A percentile compares a stretch with the other conserved stretches of the same genome.
phyloP scores from a whole-genome alignment of 2,329 filamentous ascomycete species.

The Botrytis pseudocinerea region DNA sequence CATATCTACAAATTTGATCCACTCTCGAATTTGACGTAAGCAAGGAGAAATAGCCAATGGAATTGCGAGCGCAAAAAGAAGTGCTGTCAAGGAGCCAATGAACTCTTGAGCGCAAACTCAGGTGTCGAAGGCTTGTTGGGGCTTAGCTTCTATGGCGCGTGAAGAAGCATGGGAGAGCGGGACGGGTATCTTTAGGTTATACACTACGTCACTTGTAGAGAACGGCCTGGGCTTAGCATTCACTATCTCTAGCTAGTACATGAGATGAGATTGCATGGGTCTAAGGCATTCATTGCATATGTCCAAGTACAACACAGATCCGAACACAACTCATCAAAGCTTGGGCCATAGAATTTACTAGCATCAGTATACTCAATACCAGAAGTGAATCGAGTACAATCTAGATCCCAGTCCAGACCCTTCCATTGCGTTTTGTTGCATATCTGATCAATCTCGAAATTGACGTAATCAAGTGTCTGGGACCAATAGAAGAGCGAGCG shows the following conservation, averaged over 20 bases:
- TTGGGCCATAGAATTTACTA: background rate
- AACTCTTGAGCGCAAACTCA: background rate
- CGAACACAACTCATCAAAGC: background rate
- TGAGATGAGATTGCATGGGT: background rate
- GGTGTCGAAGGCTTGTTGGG: background rate
- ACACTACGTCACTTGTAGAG: background rate
- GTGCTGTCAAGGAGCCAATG: background rate
- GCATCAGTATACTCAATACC: background rate
- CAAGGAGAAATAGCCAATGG: background rate
- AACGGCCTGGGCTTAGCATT: rapidly evolving
- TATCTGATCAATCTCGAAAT: background rate
- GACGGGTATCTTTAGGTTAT: too few species aligned
- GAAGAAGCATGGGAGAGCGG: background rate
- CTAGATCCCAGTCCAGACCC: background rate
- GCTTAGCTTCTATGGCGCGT: background rate
- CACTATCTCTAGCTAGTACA: background rate
- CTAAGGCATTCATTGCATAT: background rate
- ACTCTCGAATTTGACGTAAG: constrained; percentile 7
- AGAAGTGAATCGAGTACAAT: background rate
- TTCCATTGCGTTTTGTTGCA: background rate
- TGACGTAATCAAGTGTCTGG: background rate
- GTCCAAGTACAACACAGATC: background rate
- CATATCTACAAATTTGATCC: background rate
- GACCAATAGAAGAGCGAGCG: background rate
- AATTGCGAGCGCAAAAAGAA: background rate